Base-by-base conservation (phyloP, 257 asterid species). In the Lithospermum erythrorhizon region DNA sequence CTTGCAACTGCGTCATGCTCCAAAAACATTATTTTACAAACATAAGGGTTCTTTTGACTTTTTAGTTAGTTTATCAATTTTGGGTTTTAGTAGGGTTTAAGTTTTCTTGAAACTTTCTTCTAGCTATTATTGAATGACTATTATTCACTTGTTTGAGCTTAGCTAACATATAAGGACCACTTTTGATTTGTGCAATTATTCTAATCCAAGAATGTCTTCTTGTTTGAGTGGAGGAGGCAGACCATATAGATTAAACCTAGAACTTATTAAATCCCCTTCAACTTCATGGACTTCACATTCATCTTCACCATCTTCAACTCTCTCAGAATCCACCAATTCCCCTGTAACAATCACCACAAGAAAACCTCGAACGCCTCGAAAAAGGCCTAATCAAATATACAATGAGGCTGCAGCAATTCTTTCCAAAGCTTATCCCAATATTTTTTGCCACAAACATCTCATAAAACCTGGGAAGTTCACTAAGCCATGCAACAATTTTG, bases 321-420 rank as follows among this genome's bases (percentile, higher is more conserved):
- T 90, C 58, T 83, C 96, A 0, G 95, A 90, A 65, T 77, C 96
- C 48, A 83, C 86, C 75, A 84, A 84, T 41, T 79, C 87, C 21
- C 90, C 83, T 1, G 59, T 79, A 3, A 76, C 78, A 47, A 80
- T 90, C 85, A 72, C 90, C 57, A 90, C 94, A 0, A 61, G 95
- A 48, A 90, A 90, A 55, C 88, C 96, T 7, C 77, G 98, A 1
- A 90, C 98, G 0, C 96, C 94, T 9, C 85, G 98, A 18, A 90
- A 90, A 65, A 67, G 98, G 68, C 96, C 95, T 5, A 90, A 87
- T 16, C 96, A 90, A 47, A 83, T 81, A 0, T 87, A 90, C 79
- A 82, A 87, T 64, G 98, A 90, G 53, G 98, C 98, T 0, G 98
- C 95, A 1, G 83, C 95, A 0, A 73, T 90, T 23, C 85, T 90